Evolutionary conservation across 2,329 filamentous ascomycete species (phyloP), one percentile per base, ranked within the genome.

Genomic region (Phaeosphaeria sp.): DNA sequence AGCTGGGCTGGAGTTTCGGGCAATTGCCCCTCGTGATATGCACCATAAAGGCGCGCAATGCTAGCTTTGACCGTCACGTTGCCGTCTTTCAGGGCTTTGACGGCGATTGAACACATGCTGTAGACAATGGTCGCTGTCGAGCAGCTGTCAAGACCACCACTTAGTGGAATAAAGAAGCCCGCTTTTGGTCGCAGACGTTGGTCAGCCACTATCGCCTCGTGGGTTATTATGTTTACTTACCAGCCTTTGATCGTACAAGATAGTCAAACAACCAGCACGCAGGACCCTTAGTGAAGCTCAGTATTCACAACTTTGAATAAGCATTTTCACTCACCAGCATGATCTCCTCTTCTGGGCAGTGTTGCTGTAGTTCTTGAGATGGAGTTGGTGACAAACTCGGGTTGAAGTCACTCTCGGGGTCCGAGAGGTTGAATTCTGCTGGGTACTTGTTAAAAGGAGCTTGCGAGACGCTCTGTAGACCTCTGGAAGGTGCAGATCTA

Each of bases 181-280:
- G 83, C 81, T 42, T 17, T 42, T 15, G 6, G 17, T 17, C 25
- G 9, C 25, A 27, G 9, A 9, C 25, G 9, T 4, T 4, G 9
- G 25, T 27, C 25, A 42, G 15, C 20, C 6, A 42, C 7, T 6
- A 20, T n/a, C 7, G 39, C 39, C 7, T 7, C 7, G 1, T 17
- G n/a, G 15, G 7, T 7, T 2, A 18, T 2, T 1, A 42, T 2
- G 1, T 17, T 7, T 7, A 42, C 39, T 18, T n/a, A 1, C 86
- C 87, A 10, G 83, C 81, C 23, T 77, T 77, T 9, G 77, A 84
- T 22, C 85, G 76, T 5, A 84, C 75, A 0, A 88, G 76, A 64
- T 87, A 89, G 63, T 89, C 85, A 85, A 86, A 91, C 1, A 91
- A 75, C 81, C 85, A 92, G 65, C 85, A 87, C 3, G 85, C 88